These are phyloP conservation scores for Physcia stellaris DNA, from an alignment of 495 filamentous ascomycete species.

Conservation along the genomic window DNA sequence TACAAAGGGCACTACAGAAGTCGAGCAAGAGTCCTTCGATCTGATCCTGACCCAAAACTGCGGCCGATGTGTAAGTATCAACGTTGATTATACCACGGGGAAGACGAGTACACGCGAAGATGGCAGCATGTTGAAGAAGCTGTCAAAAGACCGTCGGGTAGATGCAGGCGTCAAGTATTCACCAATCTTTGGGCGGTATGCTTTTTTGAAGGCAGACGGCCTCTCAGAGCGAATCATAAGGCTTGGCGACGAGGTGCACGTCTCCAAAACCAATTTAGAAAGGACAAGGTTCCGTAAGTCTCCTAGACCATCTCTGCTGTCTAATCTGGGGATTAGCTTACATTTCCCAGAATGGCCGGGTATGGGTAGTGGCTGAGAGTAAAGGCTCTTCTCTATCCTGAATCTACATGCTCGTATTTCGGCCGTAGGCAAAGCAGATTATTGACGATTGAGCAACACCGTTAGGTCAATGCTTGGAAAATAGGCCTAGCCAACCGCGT, in stretches of 20 bases:
- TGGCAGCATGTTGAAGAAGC: conserved; percentile 58
- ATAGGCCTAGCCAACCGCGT: no score
- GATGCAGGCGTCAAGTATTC: conserved; percentile 59
- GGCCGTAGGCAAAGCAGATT: no score
- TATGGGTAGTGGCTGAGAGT: no score
- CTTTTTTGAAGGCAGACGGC: conserved; percentile 36
- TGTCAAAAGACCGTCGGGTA: conserved; percentile 66
- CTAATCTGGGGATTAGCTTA: no score
- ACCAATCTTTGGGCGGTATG: conserved; percentile 78
- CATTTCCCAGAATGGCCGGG: no score
- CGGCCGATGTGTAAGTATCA: conserved; percentile 61
- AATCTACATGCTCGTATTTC: no score
- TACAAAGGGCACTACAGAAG: background rate
- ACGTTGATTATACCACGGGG: conserved; percentile 72
- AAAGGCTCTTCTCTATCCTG: no score
- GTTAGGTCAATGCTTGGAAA: no score
- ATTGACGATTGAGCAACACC: no score
- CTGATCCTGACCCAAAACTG: conserved; percentile 67
- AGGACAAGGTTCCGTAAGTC: conserved; percentile 52
- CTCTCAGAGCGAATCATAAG: conserved; percentile 24
- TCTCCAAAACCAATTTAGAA: conserved; percentile 42
- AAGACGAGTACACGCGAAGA: conserved; percentile 45
- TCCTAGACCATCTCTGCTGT: no score
- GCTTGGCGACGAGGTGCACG: conserved; percentile 58
- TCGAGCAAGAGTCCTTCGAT: conserved; percentile 15